phyloP scores from a whole-genome alignment of 345 rosid species.

The Physaria fendleri region DNA sequence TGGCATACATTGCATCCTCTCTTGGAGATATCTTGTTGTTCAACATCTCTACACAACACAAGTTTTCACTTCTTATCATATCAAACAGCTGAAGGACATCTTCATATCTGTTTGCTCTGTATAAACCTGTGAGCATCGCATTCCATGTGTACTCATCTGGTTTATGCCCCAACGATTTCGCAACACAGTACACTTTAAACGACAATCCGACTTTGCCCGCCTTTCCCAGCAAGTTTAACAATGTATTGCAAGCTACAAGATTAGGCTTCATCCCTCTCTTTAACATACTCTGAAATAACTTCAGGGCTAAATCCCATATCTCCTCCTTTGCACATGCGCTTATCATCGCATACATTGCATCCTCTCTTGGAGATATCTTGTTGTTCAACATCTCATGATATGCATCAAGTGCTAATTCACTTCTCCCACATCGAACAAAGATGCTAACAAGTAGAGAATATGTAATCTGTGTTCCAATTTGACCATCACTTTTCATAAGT shows the following conservation, averaged over 20 bases:
- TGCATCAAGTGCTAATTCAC: conserved; percentile 62
- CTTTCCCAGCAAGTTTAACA: conserved; percentile 66
- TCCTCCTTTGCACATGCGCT: conserved; percentile 58
- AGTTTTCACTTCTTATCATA: conserved; percentile 35
- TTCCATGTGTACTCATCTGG: conserved; percentile 81
- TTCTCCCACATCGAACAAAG: conserved; percentile 57
- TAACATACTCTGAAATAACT: conserved; percentile 50
- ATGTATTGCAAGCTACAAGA: conserved; percentile 56
- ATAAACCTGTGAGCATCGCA: conserved; percentile 54
- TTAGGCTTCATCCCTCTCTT: conserved; percentile 47
- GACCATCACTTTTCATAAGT: conserved; percentile 47
- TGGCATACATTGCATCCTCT: conserved; percentile 50
- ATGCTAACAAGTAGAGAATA: conserved; percentile 58
- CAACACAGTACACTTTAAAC: conserved; percentile 44
- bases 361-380: conserved; percentile 42
- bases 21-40: conserved; percentile 39
- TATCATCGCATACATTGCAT: conserved; percentile 55
- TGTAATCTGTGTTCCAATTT: too few species aligned
- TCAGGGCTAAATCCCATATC: conserved; percentile 50
- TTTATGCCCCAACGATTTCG: conserved; percentile 45
- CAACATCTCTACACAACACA: conserved; percentile 46
- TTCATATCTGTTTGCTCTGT: conserved; percentile 46
- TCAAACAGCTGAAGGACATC: conserved; percentile 65
- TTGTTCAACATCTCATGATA: conserved; percentile 57
- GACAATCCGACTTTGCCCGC: conserved; percentile 53